Evolutionary conservation across 2,329 filamentous ascomycete genomes (phyloP).

Genomic region (Phyllosticta ampelicida): DNA sequence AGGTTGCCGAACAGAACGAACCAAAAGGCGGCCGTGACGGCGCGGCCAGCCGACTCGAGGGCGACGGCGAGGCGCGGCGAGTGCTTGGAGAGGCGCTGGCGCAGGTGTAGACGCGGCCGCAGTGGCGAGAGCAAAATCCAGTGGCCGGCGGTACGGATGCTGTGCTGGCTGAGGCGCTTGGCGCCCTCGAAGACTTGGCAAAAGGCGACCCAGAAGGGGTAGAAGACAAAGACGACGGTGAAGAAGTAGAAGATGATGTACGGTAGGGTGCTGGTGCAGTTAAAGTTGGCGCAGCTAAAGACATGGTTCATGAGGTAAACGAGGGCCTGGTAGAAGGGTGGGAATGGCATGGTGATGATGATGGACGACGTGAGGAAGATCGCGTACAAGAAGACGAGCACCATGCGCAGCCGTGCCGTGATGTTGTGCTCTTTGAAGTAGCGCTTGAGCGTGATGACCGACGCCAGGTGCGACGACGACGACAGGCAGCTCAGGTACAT

Average conservation of each 20-base stretch:
- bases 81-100: not conserved
- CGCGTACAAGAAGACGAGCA: constrained; percentile 19
- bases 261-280: not conserved
- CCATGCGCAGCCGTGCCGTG: constrained; percentile 21
- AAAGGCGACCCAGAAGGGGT: constrained; percentile 3
- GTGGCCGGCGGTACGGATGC: not conserved
- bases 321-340: not conserved
- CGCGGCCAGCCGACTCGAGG: not conserved
- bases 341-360: constrained; percentile 16
- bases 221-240: not conserved
- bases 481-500: constrained; percentile 23
- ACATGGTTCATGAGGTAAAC: not conserved
- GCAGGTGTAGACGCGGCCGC: not conserved
- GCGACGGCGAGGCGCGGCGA: not conserved
- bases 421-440: constrained; percentile 22
- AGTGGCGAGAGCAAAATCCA: not conserved
- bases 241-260: constrained; percentile 2
- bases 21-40: not conserved
- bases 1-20: not conserved
- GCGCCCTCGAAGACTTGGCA: not conserved
- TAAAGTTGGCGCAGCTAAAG: not conserved
- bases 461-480: constrained; percentile 22
- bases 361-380: constrained; percentile 20
- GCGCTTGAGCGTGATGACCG: constrained; percentile 22
- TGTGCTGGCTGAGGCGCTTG: not conserved